These are phyloP conservation scores for Fusarium metavorans DNA, from an alignment of 2,329 filamentous ascomycete species.

Conservation along the genomic window DNA sequence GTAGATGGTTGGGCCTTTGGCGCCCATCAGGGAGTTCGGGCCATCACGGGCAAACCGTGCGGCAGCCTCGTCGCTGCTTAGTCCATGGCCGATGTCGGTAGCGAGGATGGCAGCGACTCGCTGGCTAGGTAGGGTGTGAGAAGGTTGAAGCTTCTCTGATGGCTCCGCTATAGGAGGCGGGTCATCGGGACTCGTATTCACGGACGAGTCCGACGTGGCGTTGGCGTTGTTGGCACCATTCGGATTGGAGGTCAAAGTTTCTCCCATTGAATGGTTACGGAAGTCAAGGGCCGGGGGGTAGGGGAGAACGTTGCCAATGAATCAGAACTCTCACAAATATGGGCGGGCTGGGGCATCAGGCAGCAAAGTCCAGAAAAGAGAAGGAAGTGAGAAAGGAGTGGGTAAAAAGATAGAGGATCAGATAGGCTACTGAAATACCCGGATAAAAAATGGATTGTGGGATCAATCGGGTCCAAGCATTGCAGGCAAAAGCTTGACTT, in stretches of 20 bases:
- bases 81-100: slow-evolving; percentile 67
- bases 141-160: slow-evolving; percentile 50
- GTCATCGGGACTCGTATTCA: slow-evolving; percentile 50
- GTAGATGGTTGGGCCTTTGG: slow-evolving; percentile 78
- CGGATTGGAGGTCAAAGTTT: slow-evolving; percentile 51
- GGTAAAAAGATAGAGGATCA: too few relatives aligned
- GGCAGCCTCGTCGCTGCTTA: slow-evolving; percentile 72
- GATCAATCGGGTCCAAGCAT: too few relatives aligned
- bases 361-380: too few relatives aligned
- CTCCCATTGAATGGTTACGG: slow-evolving; percentile 55
- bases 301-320: too few relatives aligned
- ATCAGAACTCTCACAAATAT: too few relatives aligned
- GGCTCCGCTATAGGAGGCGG: slow-evolving; percentile 55
- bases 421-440: too few relatives aligned
- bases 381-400: too few relatives aligned
- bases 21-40: slow-evolving; percentile 77
- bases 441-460: too few relatives aligned
- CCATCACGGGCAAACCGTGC: slow-evolving; percentile 75
- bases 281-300: too few relatives aligned
- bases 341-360: too few relatives aligned
- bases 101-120: slow-evolving; percentile 53
- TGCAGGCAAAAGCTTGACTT: too few relatives aligned
- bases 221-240: slow-evolving; percentile 56
- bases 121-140: slow-evolving; percentile 52
- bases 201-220: slow-evolving; percentile 52